Percentiles rank a stretch among this genome's conserved stretches.
Conservation (phyloP, 2,329 filamentous ascomycete genomes). For the Ophiostoma ulmi region DNA sequence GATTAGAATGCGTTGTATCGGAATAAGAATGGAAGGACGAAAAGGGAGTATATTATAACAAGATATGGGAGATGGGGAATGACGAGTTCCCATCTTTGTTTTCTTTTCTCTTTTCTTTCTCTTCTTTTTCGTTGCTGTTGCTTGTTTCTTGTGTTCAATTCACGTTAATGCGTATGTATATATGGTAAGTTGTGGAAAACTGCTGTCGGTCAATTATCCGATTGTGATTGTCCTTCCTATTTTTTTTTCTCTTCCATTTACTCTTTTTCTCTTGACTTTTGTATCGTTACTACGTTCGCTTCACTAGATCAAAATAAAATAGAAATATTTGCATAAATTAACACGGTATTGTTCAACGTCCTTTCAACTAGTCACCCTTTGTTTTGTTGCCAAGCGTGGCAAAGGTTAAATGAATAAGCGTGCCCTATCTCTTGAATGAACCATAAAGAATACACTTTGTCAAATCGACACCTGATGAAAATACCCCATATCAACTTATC, state of each 20-base stretch:
- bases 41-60: neutral
- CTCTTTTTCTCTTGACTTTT: neutral
- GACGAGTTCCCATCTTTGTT: neutral
- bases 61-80: neutral
- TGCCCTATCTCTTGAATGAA: neutral
- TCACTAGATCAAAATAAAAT: too few species aligned
- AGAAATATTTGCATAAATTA: neutral
- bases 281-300: too few species aligned
- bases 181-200: neutral
- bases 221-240: too few species aligned
- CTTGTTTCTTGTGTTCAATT: neutral
- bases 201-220: too few species aligned
- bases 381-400: neutral
- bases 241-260: too few species aligned
- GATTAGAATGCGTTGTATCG: neutral
- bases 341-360: neutral
- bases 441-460: neutral
- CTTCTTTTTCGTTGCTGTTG: neutral
- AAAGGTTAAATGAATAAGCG: slow-evolving; percentile 8
- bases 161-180: neutral
- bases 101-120: neutral
- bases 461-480: slow-evolving; percentile 15
- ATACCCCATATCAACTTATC: slow-evolving; percentile 5
- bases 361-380: neutral
- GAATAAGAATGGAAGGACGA: neutral